A percentile compares a stretch with the other conserved stretches of the same genome.
These are phyloP conservation scores for Microglena sp. DNA, from an alignment of 139 green algal species.

Conservation along the genomic window DNA sequence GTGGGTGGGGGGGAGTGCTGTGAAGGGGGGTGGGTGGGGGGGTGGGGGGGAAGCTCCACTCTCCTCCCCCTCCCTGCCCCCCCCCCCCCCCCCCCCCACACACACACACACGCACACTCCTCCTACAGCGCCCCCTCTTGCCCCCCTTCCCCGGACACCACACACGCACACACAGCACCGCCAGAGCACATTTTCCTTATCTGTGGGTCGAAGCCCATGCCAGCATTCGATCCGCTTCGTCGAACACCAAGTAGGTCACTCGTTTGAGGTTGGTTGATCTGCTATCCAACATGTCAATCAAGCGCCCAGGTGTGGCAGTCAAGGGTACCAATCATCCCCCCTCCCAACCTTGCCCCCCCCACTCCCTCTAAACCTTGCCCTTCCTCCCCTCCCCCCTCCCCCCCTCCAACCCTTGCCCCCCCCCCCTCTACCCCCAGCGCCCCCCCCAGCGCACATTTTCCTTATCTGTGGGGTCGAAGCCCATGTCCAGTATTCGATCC, in stretches of 20 bases:
- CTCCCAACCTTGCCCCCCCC: background rate
- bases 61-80: background rate
- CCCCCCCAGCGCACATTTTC: conserved; percentile 33
- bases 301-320: conserved; percentile 80
- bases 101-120: too few species aligned
- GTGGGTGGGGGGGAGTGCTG: background rate
- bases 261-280: conserved; percentile 57
- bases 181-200: conserved; percentile 51
- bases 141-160: too few species aligned
- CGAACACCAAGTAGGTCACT: conserved; percentile 85
- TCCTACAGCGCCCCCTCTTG: too few species aligned
- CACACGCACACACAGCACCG: too few species aligned
- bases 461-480: conserved; percentile 73
- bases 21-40: background rate
- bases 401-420: background rate
- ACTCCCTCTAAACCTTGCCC: background rate
- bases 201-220: conserved; percentile 88
- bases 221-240: conserved; percentile 94
- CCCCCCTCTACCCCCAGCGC: background rate
- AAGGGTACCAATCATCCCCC: too few species aligned
- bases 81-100: background rate
- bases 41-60: background rate
- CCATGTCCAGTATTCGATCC: conserved; percentile 95
- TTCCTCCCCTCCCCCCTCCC: background rate
- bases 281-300: conserved; percentile 78